Evolutionary conservation across 805 yeast genomes (phyloP), one percentile per base, ranked within the genome.

Genomic region (Tetrapisispora iriomotensis): DNA sequence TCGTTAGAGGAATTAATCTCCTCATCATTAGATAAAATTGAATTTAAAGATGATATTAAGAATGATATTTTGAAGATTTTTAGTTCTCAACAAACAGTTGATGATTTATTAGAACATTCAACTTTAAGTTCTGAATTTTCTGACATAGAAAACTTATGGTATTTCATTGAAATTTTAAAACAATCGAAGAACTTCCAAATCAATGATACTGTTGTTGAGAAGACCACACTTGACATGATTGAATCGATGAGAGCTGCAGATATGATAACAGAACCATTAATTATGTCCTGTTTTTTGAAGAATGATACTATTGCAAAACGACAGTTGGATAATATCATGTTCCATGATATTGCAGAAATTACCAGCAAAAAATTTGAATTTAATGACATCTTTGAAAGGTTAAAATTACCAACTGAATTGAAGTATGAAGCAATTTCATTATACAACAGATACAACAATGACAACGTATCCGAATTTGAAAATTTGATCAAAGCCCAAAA

Each of bases 401-500:
- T 80, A 27, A 59, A 64, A 32, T 57, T 82, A 14, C 85, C 87
- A 3, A 45, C 55, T 4, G 42, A 56, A 7, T 41, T 74, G 21
- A 53, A 81, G 9, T 65, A 68, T 48, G 77, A 75, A 44, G 74
- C 87, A 0, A 64, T 76, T 26, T 88, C 95, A 0, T 62, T 73
- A 17, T 60, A 68, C 27, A 74, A 75, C 43, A 69, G 71, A 36
- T 63, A 66, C 30, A 42, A 51, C 8, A 75, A 72, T 2, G 71
- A 81, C 36, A 71, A 65, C 47, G 66, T 77, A 61, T 64, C 70
- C 13, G 86, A 85, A 48, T 76, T 79, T 1, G 65, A 69, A 34
- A 74, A 79, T 22, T 69, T 81, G 34, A 60, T 85, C 1, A 68
- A 66, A 10, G 95, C 95, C 0, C 66, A 64, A 9, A 56, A 71